These are phyloP conservation scores for Pseudocercospora vitis DNA, from an alignment of 2,329 filamentous ascomycete species.

Conservation along the genomic window DNA sequence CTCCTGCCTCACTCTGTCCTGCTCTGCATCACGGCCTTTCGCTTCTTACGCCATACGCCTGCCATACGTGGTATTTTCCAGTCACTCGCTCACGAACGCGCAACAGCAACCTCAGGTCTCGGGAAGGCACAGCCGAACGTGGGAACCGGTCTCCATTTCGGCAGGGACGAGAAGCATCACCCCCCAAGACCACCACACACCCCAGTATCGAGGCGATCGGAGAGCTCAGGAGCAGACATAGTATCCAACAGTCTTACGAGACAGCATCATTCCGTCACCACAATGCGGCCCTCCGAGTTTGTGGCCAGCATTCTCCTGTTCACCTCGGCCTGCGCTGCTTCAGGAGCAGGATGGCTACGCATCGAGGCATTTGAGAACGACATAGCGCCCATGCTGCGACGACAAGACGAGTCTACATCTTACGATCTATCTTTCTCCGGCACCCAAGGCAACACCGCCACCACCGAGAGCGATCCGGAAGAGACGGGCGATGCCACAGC, in stretches of 20 bases:
- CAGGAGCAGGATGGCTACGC: constrained; percentile 31
- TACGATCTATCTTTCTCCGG: constrained; percentile 29
- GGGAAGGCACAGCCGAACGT: constrained; percentile 13
- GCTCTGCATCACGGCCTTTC: constrained; percentile 1
- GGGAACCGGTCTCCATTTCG: constrained; percentile 17
- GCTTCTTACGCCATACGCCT: constrained; percentile 2
- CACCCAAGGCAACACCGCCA: constrained; percentile 31
- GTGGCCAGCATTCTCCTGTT: constrained; percentile 36
- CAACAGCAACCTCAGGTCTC: background rate
- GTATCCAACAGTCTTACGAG: background rate
- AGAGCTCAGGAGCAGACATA: constrained; percentile 10
- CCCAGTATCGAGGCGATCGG: constrained; percentile 11
- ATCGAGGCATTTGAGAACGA: constrained; percentile 32
- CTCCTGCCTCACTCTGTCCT: background rate
- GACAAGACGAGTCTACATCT: constrained; percentile 25
- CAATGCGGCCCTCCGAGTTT: constrained; percentile 38
- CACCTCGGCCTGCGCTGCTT: constrained; percentile 35
- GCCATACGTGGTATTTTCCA: background rate
- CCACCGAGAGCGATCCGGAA: constrained; percentile 24
- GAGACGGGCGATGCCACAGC: constrained; percentile 23
- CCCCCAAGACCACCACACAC: constrained; percentile 6
- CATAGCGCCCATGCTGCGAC: constrained; percentile 32
- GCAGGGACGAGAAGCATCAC: constrained; percentile 19
- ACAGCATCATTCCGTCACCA: constrained; percentile 22
- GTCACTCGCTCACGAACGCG: constrained; percentile 12